Evolutionary conservation across 2,329 filamentous ascomycete genomes (phyloP).

Genomic region (Arthrocladium fulminans): DNA sequence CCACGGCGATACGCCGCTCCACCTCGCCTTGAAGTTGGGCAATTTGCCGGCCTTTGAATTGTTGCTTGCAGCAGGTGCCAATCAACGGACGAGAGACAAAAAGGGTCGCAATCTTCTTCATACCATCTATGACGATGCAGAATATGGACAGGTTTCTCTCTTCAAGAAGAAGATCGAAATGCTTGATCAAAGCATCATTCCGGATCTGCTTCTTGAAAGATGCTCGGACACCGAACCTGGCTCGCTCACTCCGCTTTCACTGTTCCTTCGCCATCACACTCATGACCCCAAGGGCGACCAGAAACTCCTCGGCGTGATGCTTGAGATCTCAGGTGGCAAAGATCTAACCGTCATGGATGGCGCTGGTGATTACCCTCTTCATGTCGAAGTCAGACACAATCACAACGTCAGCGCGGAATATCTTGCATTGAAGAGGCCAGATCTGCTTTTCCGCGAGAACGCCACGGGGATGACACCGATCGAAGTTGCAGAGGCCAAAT

Average conservation of each 20-base stretch:
- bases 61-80: conserved; percentile 59
- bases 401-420: conserved; percentile 46
- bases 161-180: conserved; percentile 55
- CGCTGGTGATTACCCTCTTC: conserved; percentile 37
- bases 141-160: conserved; percentile 27
- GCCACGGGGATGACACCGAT: conserved; percentile 64
- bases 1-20: conserved; percentile 51
- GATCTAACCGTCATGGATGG: conserved; percentile 40
- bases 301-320: conserved; percentile 42
- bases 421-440: conserved; percentile 51
- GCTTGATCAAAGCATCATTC: conserved; percentile 43
- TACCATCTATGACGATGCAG: conserved; percentile 33
- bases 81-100: conserved; percentile 56
- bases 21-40: conserved; percentile 53
- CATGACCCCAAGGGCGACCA: conserved; percentile 27
- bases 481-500: conserved; percentile 55
- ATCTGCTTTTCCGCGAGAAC: conserved; percentile 62
- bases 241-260: conserved; percentile 56
- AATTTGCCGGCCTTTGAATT: conserved; percentile 48
- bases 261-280: conserved; percentile 38
- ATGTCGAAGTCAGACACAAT: conserved; percentile 27
- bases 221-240: conserved; percentile 43
- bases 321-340: conserved; percentile 48
- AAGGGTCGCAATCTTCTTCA: conserved; percentile 62
- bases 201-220: conserved; percentile 27